Percentiles rank a stretch among this genome's conserved stretches.
Evolutionary conservation across 164 flowering plant genomes (phyloP).

Genomic region (Stephania yunnanensis): DNA sequence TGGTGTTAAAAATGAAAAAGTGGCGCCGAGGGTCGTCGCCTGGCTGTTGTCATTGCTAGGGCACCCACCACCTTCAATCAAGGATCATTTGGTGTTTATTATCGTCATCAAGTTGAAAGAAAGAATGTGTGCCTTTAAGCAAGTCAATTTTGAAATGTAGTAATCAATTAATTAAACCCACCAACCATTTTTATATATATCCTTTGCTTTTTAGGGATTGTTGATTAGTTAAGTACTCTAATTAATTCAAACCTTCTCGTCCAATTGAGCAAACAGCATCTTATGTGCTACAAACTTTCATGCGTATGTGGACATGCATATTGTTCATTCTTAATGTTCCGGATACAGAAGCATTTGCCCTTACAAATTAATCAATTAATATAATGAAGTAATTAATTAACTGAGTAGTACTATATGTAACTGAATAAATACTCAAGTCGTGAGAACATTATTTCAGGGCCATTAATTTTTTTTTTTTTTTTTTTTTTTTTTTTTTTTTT

Average conservation of each 20-base stretch:
- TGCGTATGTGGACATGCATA: too few relatives aligned
- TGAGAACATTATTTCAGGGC: too few relatives aligned
- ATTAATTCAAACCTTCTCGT: too few relatives aligned
- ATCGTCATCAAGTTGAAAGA: constrained; percentile 30
- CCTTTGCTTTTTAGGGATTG: neutral
- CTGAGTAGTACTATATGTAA: too few relatives aligned
- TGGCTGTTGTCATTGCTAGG: constrained; percentile 33
- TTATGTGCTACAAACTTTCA: neutral
- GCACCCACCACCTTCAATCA: constrained; percentile 28
- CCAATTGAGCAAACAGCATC: neutral
- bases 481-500: too few relatives aligned
- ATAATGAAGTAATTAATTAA: too few relatives aligned
- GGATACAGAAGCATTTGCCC: too few relatives aligned
- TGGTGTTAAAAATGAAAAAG: constrained; percentile 13
- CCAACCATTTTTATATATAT: neutral
- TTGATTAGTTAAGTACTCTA: neutral
- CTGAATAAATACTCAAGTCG: too few relatives aligned
- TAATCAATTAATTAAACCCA: neutral
- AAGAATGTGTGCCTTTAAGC: constrained; percentile 7
- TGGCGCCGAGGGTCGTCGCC: constrained; percentile 26
- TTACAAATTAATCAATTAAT: too few relatives aligned
- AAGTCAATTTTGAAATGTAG: neutral
- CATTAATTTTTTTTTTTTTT: too few relatives aligned
- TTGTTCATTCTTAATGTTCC: too few relatives aligned
- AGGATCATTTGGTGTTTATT: constrained; percentile 22